Percentiles rank a stretch among this genome's conserved stretches.
Conservation (phyloP, 768 basidiomycete genomes). For the Kwoniella europaea region DNA sequence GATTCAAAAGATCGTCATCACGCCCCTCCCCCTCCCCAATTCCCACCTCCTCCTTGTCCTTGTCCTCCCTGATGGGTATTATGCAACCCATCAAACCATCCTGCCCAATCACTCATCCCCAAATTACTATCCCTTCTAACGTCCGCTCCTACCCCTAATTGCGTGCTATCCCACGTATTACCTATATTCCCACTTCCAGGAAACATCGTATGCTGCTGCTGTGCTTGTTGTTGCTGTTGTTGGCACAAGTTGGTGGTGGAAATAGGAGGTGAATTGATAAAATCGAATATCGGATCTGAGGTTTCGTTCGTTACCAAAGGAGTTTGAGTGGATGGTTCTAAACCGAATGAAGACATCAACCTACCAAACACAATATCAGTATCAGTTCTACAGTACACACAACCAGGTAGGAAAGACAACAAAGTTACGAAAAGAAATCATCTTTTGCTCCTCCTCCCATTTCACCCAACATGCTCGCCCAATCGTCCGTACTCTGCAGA, state of each 20-base stretch:
- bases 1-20: background rate
- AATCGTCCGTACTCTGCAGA: slow-evolving; percentile 18
- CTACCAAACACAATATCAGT: slow-evolving; percentile 2
- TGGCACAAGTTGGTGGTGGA: background rate
- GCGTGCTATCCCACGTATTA: background rate
- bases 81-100: slow-evolving; percentile 11
- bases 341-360: slow-evolving; percentile 33
- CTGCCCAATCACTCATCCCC: slow-evolving; percentile 25
- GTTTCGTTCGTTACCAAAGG: slow-evolving; percentile 2
- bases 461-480: slow-evolving; percentile 31
- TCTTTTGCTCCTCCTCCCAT: slow-evolving; percentile 36
- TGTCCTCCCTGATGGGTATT: slow-evolving; percentile 3
- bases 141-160: too few relatives aligned
- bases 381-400: background rate
- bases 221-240: background rate
- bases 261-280: slow-evolving; percentile 1
- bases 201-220: slow-evolving; percentile 1
- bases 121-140: slow-evolving; percentile 8
- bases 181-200: slow-evolving; percentile 13
- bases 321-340: slow-evolving; percentile 18
- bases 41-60: background rate
- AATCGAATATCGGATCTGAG: slow-evolving; percentile 23
- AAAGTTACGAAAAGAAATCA: slow-evolving; percentile 44
- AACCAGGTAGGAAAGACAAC: background rate
- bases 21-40: background rate